phyloP scores from a whole-genome alignment of 441 rosid species.

The Flueggea neowawraea region DNA sequence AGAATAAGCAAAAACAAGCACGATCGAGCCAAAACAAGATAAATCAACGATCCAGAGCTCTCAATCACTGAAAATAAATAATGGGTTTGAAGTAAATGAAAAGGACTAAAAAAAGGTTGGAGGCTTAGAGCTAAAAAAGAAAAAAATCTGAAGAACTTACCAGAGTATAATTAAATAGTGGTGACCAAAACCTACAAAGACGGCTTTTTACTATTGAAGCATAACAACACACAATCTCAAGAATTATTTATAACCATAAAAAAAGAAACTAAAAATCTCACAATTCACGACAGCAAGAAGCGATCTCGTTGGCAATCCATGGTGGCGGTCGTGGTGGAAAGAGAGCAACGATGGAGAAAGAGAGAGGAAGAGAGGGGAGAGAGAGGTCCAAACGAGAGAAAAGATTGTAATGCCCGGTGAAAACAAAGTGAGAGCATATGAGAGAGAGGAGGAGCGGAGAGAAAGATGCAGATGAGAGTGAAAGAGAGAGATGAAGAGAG shows the following conservation, averaged over 20 bases:
- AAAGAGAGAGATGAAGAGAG: too few species aligned
- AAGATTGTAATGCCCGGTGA: too few species aligned
- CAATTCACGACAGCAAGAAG: too few species aligned
- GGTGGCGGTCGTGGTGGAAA: too few species aligned
- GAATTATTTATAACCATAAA: slow-evolving; percentile 7
- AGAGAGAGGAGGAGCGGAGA: too few species aligned
- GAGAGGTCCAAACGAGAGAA: too few species aligned
- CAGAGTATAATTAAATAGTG: slow-evolving; percentile 15
- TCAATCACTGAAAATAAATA: slow-evolving; percentile 10
- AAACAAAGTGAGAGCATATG: too few species aligned
- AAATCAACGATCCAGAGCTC: slow-evolving; percentile 33
- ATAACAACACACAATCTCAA: slow-evolving; percentile 5
- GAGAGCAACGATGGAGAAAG: too few species aligned
- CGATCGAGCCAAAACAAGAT: slow-evolving; percentile 38
- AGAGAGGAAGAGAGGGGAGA: too few species aligned
- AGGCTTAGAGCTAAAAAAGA: slow-evolving; percentile 7
- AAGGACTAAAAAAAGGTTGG: slow-evolving; percentile 11
- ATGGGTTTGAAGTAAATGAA: slow-evolving; percentile 12
- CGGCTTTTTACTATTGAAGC: background rate
- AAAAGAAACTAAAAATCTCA: too few species aligned
- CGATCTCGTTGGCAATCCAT: too few species aligned
- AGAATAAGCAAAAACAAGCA: slow-evolving; percentile 20
- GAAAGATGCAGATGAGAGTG: too few species aligned
- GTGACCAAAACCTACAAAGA: slow-evolving; percentile 1
- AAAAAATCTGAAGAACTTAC: slow-evolving; percentile 23